Evolutionary conservation across 805 yeast species (phyloP), one percentile per base, ranked within the genome.

Genomic region (Candida suzukii): DNA sequence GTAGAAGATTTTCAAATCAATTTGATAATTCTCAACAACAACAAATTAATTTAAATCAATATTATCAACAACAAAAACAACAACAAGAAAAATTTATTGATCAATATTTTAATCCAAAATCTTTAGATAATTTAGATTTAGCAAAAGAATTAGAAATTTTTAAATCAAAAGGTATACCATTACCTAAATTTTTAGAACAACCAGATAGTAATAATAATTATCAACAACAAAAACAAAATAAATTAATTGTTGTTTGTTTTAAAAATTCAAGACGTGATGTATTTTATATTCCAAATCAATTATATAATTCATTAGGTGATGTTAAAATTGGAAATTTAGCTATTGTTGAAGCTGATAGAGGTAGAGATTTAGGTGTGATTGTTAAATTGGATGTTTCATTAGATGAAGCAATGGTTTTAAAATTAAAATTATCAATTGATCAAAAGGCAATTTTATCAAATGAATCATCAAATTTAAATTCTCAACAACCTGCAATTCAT

Each of bases 291-390:
- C 78, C 87, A 2, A 65, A 46, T 14, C 57, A 54, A 21, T 47
- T 50, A 35, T 49, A 43, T 24, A 47, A 53, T 26, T 31, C 42
- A 24, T 35, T 45, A 19, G 13, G 18, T 27, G 58, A 12, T 27
- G 58, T 78, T 34, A 62, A 66, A 38, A 60, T 67, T 5, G 84
- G 84, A 19, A 88, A 83, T 54, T 68, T 83, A 52, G 91, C 86
- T 14, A 76, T 84, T 53, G 95, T 84, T 16, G 91, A 85, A 54
- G 95, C 93, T 1, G 95, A 85, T 54, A 67, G 95, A 27, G 95
- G 95, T 29, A 64, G 77, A 29, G 95, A 85, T 60, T 68, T 85
- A 45, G 95, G 95, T 29, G 73, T 73, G 53, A 73, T 85, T 35
- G 73, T 74, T 29, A 70, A 72, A 44, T 62, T 78, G 51, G 71